phyloP scores from a whole-genome alignment of 2,329 filamentous ascomycete genomes.

The Helotiales sp. region DNA sequence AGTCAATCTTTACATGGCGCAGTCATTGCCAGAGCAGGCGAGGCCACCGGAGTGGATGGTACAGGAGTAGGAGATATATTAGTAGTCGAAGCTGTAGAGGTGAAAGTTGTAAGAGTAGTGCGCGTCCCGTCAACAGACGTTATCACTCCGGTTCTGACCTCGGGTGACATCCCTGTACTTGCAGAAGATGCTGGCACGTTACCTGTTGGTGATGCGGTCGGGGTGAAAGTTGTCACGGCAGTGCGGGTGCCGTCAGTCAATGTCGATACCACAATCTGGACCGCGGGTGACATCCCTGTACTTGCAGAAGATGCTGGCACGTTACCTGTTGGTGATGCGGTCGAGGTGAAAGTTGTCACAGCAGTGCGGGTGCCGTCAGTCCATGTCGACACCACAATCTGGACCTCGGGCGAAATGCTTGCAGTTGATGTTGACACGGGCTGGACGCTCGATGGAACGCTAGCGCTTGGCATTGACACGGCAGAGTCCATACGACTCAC shows the following conservation, averaged over 20 bases:
- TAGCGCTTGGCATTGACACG: background rate
- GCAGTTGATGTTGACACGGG: conserved; percentile 42
- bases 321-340: background rate
- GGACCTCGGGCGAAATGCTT: conserved; percentile 56
- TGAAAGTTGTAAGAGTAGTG: no score
- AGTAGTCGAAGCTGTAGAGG: background rate
- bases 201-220: no score
- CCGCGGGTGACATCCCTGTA: no score
- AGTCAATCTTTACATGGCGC: background rate
- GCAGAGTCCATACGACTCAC: background rate
- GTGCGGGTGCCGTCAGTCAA: no score
- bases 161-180: no score
- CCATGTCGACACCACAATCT: conserved; percentile 14
- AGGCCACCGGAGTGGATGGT: background rate
- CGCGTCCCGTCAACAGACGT: no score
- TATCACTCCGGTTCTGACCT: no score
- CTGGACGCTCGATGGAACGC: background rate
- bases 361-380: background rate
- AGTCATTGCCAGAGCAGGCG: background rate
- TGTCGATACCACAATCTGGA: no score
- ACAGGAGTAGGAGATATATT: background rate
- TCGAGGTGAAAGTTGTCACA: background rate
- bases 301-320: no score
- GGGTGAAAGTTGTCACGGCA: no score
- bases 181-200: no score